Base-by-base conservation (phyloP, 129 eudicot genomes). In the Ambrosia artemisiifolia region DNA sequence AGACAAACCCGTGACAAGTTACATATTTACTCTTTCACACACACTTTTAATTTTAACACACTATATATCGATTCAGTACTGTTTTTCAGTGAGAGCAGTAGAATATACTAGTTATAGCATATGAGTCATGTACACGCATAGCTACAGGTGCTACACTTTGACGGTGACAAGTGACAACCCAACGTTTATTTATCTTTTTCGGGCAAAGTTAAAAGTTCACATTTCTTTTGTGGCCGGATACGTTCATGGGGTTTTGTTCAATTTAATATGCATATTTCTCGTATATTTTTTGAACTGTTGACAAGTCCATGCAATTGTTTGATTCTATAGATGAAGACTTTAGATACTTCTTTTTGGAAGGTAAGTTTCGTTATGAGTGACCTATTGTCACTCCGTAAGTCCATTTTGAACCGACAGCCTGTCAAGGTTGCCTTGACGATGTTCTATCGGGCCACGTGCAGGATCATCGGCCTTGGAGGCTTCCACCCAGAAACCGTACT, bases 1-100 rank as follows among this genome's bases (percentile, higher is more conserved):
- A 89, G 98, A 82, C 88, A 85, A 86, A 87, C 98, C 96, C 98
- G 96, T 92, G 98, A 92, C 72, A 78, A 28, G 80, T 68, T 76
- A 7, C 55, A 34, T 53, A 44, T 67, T 9, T 48, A 53, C 59
- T 74, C 42, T 64, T 55, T 20, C 53, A 19, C 65, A 9, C 35
- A 33, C 81, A 38, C 49, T 62, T 63, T 35, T 56, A 51, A 38
- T 63, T 62, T 63, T 65, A 12, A 60, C 71, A 70, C 53, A 55
- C 69, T 60, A 60, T 32, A 48, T 48, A 48, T 12, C 10, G 19
- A 62, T 73, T 20, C 5, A 47, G 30, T 59, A 49, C 59, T 47
- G 51, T 63, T 57, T 19, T 69, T 50, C 54, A 56, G 61, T 16
- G 60, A 24, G 30, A 54, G 24, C 62, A 84, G 79, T 66, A 18